Base-by-base conservation (phyloP, 345 rosid genomes). In the Moringa oleifera region DNA sequence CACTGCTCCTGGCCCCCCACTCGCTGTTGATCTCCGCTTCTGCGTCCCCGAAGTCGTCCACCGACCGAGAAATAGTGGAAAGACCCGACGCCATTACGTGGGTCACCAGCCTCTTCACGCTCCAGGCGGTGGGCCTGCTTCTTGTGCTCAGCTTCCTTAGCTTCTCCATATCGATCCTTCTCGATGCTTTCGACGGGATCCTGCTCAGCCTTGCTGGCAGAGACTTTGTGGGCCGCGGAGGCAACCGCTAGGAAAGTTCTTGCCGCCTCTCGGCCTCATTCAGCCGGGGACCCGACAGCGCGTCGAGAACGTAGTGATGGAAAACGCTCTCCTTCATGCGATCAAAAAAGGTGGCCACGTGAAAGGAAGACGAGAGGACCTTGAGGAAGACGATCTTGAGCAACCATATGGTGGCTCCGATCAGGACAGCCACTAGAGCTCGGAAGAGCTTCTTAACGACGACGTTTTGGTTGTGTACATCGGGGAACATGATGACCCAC, bases 311-410 rank as follows among this genome's bases (percentile, higher is more conserved):
- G 45, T 75, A 81, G 64, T 77, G 84, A 54, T 75, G 73, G 71
- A 81, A 81, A 18, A 84, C 83, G 41, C 83, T 75, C 71, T 81
- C 86, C 59, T 84, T 67, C 81, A 84, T 81, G n/a, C 89, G 72
- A 64, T 84, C 89, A 51, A 84, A 84, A 78, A 73, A 84, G 18
- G 84, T 65, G 0, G 84, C 45, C 0, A 84, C 86, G 37, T 84
- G 89, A 58, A 81, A 84, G 16, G 84, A 75, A 0, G 89, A 79
- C 0, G 86, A 85, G 6, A 81, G 71, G 20, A 81, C 78, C 59
- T 83, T 83, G 10, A 84, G 80, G 0, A 76, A 58, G 3, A 84
- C 75, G 12, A 79, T 81, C 64, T 84, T 84, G 9, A 84, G 21
- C 11, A 84, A 60, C 89, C 89, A 84, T 7, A 84, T 69, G 0